Evolutionary conservation across 208 protist genomes (phyloP).

Genomic region (Polymyxa betae): DNA sequence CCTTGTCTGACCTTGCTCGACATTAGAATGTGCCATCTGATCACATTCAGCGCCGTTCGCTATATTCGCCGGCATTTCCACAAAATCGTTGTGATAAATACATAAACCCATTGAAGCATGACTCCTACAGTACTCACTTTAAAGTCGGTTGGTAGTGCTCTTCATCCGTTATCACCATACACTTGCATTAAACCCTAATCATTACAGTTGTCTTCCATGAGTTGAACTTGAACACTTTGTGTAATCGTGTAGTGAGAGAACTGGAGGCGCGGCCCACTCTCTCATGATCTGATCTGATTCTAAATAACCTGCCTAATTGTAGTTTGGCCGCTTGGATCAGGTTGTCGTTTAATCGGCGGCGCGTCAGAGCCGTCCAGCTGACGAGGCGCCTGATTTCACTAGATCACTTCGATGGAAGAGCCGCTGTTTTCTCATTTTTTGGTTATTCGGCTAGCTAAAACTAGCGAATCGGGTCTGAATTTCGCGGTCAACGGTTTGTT

Average conservation of each 20-base stretch:
- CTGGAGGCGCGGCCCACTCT: no score
- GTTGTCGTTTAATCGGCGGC: background rate
- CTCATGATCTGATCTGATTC: background rate
- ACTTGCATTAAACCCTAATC: no score
- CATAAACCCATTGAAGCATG: no score
- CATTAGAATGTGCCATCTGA: background rate
- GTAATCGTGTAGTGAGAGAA: no score
- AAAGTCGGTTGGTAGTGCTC: no score
- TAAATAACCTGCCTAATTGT: background rate
- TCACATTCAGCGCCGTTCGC: background rate
- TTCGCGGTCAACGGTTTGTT: background rate
- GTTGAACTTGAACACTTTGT: no score
- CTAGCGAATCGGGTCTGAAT: background rate
- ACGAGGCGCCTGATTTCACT: background rate
- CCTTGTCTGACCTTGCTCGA: background rate
- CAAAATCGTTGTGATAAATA: no score
- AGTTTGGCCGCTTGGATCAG: background rate
- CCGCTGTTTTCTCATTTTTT: conserved; percentile 50
- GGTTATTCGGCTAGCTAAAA: background rate
- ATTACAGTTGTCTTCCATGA: no score
- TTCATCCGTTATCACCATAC: no score
- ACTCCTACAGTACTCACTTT: no score
- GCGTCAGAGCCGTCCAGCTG: background rate
- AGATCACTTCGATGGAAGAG: background rate
- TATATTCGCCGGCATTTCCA: background rate